Conservation (phyloP, 140 eudicot genomes). For the Cichorium intybus region DNA sequence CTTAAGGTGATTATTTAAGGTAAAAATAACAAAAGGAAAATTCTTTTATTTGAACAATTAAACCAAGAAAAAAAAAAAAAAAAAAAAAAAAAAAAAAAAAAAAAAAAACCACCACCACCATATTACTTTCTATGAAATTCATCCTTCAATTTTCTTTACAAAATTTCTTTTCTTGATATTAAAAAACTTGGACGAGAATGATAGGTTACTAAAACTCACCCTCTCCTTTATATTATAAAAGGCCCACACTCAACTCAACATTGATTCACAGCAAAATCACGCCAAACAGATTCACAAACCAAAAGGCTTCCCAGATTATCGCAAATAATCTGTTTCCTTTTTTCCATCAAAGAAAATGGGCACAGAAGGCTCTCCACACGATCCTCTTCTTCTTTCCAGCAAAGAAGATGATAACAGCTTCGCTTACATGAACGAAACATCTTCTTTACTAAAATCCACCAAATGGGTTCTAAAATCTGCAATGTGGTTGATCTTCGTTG, state of each 20-base stretch:
- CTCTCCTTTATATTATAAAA: background rate
- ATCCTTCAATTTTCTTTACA: no score
- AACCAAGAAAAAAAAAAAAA: no score
- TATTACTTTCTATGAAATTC: no score
- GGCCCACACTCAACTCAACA: slow-evolving; percentile 1
- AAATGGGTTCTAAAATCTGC: slow-evolving; percentile 62
- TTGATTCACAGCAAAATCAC: background rate
- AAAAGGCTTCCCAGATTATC: background rate
- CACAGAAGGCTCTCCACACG: slow-evolving; percentile 32
- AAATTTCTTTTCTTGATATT: no score
- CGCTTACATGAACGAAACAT: slow-evolving; percentile 30
- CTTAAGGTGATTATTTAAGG: no score
- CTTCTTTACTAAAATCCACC: slow-evolving; percentile 35
- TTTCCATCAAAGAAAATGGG: slow-evolving; percentile 36
- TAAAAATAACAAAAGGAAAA: no score
- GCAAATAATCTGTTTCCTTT: slow-evolving; percentile 15
- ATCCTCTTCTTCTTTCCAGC: slow-evolving; percentile 52
- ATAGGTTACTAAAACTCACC: background rate
- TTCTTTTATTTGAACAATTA: no score
- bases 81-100: no score
- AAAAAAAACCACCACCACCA: no score
- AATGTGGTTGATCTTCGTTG: slow-evolving; percentile 67
- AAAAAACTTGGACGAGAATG: background rate
- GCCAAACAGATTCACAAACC: background rate
- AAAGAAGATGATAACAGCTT: slow-evolving; percentile 24